Conservation (phyloP, 306 rosid genomes). For the Corylus heterophylla region DNA sequence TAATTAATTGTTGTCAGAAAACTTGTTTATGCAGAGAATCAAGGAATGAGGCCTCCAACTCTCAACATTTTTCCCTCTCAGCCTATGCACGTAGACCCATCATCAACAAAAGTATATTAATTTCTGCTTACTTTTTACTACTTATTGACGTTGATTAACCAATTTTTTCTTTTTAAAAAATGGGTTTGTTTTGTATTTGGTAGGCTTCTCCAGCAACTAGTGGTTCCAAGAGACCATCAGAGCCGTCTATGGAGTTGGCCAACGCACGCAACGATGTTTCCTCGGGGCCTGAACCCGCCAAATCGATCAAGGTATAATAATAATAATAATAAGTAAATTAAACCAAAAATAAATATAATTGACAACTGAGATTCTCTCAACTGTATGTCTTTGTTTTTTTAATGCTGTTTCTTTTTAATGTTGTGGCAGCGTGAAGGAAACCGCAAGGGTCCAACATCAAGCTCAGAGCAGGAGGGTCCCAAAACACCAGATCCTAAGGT, state of each 20-base stretch:
- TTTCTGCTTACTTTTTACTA: no score
- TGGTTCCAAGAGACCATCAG: conserved; percentile 66
- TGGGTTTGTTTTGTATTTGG: conserved; percentile 22
- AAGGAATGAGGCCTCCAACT: conserved; percentile 89
- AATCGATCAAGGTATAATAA: conserved; percentile 49
- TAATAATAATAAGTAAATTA: background rate
- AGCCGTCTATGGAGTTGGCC: conserved; percentile 71
- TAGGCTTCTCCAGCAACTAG: conserved; percentile 55
- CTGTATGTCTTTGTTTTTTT: conserved; percentile 3
- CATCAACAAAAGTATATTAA: conserved; percentile 59
- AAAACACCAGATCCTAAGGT: conserved; percentile 97
- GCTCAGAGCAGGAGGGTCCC: conserved; percentile 95
- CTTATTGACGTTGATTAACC: conserved; percentile 2
- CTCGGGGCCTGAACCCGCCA: conserved; percentile 54
- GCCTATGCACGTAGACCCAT: conserved; percentile 87
- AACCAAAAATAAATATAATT: conserved; percentile 23
- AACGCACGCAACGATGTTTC: conserved; percentile 43
- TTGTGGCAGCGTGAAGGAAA: conserved; percentile 59
- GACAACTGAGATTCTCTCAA: conserved; percentile 31
- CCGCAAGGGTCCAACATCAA: conserved; percentile 84
- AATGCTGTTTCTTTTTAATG: conserved; percentile 12
- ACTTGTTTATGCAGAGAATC: conserved; percentile 45
- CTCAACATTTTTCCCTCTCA: conserved; percentile 95
- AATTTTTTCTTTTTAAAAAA: background rate
- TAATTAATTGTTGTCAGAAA: conserved; percentile 22